A percentile compares a stretch with the other conserved stretches of the same genome.
Evolutionary conservation across 2,329 filamentous ascomycete species (phyloP).

Genomic region (Calonectria montana): DNA sequence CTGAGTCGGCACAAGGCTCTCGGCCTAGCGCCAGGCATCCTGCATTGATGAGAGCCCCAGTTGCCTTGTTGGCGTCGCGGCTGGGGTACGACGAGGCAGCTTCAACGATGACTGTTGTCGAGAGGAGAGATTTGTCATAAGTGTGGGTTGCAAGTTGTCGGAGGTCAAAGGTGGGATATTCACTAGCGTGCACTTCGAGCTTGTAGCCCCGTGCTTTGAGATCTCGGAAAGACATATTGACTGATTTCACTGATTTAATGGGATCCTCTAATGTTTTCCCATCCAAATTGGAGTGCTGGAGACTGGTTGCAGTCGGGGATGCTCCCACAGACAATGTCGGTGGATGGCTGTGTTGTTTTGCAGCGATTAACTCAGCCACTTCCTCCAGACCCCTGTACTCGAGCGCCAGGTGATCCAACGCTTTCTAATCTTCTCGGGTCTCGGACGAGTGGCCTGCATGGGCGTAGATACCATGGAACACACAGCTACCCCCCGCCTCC

Average conservation of each 20-base stretch:
- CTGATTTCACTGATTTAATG: conserved; percentile 53
- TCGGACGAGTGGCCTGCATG: conserved; percentile 80
- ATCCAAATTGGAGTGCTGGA: neutral
- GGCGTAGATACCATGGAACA: conserved; percentile 73
- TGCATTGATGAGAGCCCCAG: neutral
- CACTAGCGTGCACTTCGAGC: conserved; percentile 79
- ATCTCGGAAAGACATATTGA: conserved; percentile 49
- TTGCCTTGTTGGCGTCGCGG: conserved; percentile 18
- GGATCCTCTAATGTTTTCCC: conserved; percentile 6
- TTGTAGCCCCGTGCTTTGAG: conserved; percentile 52
- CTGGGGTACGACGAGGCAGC: conserved; percentile 71
- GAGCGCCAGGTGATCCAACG: conserved; percentile 65
- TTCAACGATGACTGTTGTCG: conserved; percentile 74
- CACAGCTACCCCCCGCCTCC: conserved; percentile 39
- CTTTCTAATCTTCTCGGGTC: conserved; percentile 63
- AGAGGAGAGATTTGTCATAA: conserved; percentile 51
- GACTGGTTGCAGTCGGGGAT: conserved; percentile 8
- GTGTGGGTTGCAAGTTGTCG: conserved; percentile 81
- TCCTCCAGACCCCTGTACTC: conserved; percentile 7
- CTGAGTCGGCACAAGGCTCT: conserved; percentile 72
- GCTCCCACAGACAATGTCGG: conserved; percentile 6
- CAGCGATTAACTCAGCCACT: neutral
- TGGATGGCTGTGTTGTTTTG: neutral
- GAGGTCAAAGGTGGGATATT: conserved; percentile 79
- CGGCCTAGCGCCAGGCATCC: conserved; percentile 12